Conservation (phyloP, 306 rosid species). For the Oemleria cerasiformis region DNA sequence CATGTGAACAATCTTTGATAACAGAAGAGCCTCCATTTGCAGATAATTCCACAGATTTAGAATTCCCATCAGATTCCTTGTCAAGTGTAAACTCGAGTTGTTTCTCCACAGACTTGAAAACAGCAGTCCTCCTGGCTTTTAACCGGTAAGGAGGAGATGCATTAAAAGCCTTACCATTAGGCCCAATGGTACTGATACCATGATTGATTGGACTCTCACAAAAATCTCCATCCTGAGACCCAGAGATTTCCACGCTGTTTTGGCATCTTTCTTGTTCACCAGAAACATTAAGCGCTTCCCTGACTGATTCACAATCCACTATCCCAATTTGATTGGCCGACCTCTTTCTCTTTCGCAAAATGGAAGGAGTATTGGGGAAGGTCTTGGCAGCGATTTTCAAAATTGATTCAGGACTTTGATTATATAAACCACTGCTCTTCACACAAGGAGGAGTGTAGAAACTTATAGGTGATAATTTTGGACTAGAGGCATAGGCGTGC, state of each 20-base stretch:
- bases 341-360: conserved; percentile 71
- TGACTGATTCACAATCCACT: conserved; percentile 31
- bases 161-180: conserved; percentile 59
- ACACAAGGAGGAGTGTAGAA: conserved; percentile 83
- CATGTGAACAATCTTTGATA: conserved; percentile 47
- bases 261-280: conserved; percentile 35
- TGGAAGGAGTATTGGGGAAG: conserved; percentile 92
- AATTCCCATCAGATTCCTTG: conserved; percentile 45
- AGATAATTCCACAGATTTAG: conserved; percentile 38
- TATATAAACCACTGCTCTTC: conserved; percentile 46
- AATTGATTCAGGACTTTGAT: conserved; percentile 79
- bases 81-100: conserved; percentile 82
- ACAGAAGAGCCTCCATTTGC: conserved; percentile 33
- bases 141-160: conserved; percentile 95
- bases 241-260: conserved; percentile 32
- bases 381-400: conserved; percentile 81
- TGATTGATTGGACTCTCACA: conserved; percentile 46
- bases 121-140: conserved; percentile 75
- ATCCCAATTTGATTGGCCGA: conserved; percentile 37
- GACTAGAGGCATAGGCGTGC: conserved; percentile 49
- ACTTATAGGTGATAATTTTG: conserved; percentile 50
- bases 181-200: conserved; percentile 34
- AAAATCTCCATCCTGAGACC: conserved; percentile 40
- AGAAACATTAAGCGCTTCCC: conserved; percentile 31
- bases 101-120: conserved; percentile 84